Evolutionary conservation across 2,329 filamentous ascomycete genomes (phyloP), one percentile per base, ranked within the genome.

Genomic region (Thielaviopsis euricoi): DNA sequence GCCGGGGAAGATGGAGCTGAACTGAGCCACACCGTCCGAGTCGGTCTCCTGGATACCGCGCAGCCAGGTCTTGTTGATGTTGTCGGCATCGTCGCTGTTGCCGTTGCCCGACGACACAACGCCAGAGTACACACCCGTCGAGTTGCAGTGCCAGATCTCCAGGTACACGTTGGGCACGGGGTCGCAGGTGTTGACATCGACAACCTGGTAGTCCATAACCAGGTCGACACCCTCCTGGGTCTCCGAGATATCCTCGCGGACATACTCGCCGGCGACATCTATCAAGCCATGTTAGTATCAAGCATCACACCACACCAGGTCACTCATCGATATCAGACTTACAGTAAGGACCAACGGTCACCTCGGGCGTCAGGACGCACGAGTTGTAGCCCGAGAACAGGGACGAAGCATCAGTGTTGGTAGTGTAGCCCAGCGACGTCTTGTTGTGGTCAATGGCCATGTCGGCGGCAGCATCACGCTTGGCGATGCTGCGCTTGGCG

Each of bases 341-440:
- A 69, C 73, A 66, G 67, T 72, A 67, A 60, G 76, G 76, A 2
- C 76, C 76, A 63, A 77, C 68, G 2, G 74, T 78, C 17, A 74
- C 73, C 62, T 78, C 76, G 0, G 75, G 74, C 3, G 70, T 73
- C 29, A 79, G 67, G 13, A 77, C 68, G 58, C 76, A 79, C n/a
- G 70, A 71, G 21, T 65, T 66, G 60, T 70, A 70, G 48, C 66
- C 66, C 3, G 64, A 64, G 61, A 73, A 73, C 6, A 72, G 61
- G 59, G 60, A 66, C 25, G 64, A 56, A 6, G 66, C 62, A 19
- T 66, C 64, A 1, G 66, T 64, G 59, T 66, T 60, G 17, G 63
- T 51, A 19, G 65, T 66, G 61, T 71, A 71, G 3, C 62, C 63
- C 2, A 65, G 53, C 3, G 63, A 62, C 12, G 69, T 69, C 26